Evolutionary conservation across 1,284 basidiomycete genomes (phyloP).

Genomic region (Austroboletus novae-zelandiae): DNA sequence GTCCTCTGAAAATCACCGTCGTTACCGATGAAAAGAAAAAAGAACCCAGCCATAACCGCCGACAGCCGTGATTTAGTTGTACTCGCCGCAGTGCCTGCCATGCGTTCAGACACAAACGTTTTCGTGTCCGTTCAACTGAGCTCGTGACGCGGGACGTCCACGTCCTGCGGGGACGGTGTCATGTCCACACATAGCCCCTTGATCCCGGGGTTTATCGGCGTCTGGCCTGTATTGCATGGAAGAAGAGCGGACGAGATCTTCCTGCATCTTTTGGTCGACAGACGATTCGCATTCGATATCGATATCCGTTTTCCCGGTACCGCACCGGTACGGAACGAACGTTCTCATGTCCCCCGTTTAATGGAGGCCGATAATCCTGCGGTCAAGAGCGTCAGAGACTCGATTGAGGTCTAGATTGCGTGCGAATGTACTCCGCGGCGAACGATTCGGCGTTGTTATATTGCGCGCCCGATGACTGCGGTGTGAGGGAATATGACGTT

Average conservation of each 20-base stretch:
- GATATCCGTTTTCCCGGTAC: background rate
- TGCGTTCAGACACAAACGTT: background rate
- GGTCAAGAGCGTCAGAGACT: background rate
- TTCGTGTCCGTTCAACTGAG: conserved; percentile 7
- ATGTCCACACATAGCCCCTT: no score
- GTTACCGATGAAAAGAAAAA: background rate
- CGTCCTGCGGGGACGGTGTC: no score
- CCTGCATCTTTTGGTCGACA: no score
- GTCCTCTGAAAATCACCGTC: background rate
- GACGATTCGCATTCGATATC: background rate
- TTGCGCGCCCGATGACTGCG: background rate
- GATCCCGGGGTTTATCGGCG: no score
- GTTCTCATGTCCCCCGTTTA: background rate
- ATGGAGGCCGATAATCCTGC: background rate
- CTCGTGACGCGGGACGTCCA: background rate
- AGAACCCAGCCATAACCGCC: no score
- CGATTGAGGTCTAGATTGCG: background rate
- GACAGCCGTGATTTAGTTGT: no score
- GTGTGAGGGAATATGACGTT: background rate
- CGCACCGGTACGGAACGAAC: background rate
- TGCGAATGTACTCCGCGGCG: conserved; percentile 84
- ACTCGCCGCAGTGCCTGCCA: background rate
- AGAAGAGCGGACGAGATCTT: no score
- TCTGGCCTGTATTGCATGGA: no score
- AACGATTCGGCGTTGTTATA: background rate